phyloP scores from a whole-genome alignment of 768 basidiomycete species.

The Boletus reticuloceps region DNA sequence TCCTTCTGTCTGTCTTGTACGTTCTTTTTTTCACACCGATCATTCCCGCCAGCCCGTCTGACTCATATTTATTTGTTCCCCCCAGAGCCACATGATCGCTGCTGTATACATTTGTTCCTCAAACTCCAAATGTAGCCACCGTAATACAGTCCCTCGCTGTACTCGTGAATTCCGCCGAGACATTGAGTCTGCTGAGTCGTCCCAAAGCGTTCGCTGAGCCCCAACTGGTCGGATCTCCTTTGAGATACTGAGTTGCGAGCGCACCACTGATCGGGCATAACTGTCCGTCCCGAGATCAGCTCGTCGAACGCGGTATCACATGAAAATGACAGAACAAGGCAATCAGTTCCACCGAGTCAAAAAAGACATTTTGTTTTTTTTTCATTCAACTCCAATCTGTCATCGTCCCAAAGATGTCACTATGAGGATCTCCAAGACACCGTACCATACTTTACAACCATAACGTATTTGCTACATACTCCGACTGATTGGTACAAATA shows the following conservation, averaged over 20 bases:
- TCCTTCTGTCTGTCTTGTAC: constrained; percentile 11
- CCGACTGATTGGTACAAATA: constrained; percentile 22
- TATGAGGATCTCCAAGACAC: background rate
- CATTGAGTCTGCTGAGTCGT: background rate
- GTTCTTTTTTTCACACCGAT: constrained; percentile 23
- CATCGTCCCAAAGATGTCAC: background rate
- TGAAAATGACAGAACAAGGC: constrained; percentile 6
- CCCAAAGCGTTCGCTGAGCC: constrained; percentile 13
- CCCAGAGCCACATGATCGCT: constrained; percentile 23
- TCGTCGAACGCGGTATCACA: constrained; percentile 15
- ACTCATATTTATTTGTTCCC: constrained; percentile 11
- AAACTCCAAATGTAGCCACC: constrained; percentile 15
- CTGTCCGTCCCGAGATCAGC: background rate
- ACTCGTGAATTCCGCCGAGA: constrained; percentile 21
- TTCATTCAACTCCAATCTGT: background rate
- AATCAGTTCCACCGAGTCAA: background rate
- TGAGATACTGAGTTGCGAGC: constrained; percentile 7
- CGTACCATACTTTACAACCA: constrained; percentile 34
- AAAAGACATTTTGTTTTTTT: background rate
- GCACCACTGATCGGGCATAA: constrained; percentile 13
- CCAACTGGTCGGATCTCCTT: constrained; percentile 5
- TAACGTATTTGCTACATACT: constrained; percentile 37
- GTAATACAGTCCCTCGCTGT: constrained; percentile 12
- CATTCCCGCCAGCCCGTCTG: constrained; percentile 10
- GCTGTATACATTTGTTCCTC: constrained; percentile 15